These are phyloP conservation scores for Podospora appendiculata DNA, from an alignment of 495 filamentous ascomycete species.

Conservation along the genomic window DNA sequence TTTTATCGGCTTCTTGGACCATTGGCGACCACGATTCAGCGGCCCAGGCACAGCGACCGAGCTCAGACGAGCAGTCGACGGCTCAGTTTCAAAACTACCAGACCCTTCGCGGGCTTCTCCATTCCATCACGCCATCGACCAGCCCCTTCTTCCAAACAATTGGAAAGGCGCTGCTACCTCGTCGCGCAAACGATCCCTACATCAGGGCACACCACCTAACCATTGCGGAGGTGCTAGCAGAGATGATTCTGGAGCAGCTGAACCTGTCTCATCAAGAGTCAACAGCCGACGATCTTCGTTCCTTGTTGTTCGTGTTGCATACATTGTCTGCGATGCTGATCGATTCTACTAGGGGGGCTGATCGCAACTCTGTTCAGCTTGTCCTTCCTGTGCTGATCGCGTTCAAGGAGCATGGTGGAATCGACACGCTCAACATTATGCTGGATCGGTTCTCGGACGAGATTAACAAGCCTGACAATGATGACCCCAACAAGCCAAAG, in stretches of 20 bases:
- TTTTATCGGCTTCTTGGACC: slow-evolving; percentile 11
- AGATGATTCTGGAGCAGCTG: slow-evolving; percentile 61
- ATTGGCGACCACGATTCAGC: slow-evolving; percentile 28
- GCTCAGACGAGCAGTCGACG: slow-evolving; percentile 28
- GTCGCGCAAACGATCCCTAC: slow-evolving; percentile 57
- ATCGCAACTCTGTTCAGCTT: slow-evolving; percentile 55
- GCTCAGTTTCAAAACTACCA: slow-evolving; percentile 68
- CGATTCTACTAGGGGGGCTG: slow-evolving; percentile 47
- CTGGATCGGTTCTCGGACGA: slow-evolving; percentile 66
- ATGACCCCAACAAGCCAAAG: slow-evolving; percentile 26
- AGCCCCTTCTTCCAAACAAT: slow-evolving; percentile 71
- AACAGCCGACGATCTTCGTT: slow-evolving; percentile 51
- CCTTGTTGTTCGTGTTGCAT: slow-evolving; percentile 73
- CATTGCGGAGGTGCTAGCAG: slow-evolving; percentile 72
- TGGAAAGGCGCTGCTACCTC: slow-evolving; percentile 69
- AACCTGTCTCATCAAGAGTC: slow-evolving; percentile 12
- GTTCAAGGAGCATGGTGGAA: slow-evolving; percentile 74
- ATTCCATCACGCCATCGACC: slow-evolving; percentile 61
- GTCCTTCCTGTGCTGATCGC: slow-evolving; percentile 75
- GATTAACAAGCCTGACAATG: slow-evolving; percentile 31
- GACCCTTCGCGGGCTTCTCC: slow-evolving; percentile 66
- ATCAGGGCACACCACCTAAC: slow-evolving; percentile 57
- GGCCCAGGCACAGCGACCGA: slow-evolving; percentile 12
- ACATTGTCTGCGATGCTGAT: slow-evolving; percentile 71
- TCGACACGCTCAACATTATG: slow-evolving; percentile 64